phyloP scores from a whole-genome alignment of 1,284 basidiomycete genomes.

The Ustilago lituana region DNA sequence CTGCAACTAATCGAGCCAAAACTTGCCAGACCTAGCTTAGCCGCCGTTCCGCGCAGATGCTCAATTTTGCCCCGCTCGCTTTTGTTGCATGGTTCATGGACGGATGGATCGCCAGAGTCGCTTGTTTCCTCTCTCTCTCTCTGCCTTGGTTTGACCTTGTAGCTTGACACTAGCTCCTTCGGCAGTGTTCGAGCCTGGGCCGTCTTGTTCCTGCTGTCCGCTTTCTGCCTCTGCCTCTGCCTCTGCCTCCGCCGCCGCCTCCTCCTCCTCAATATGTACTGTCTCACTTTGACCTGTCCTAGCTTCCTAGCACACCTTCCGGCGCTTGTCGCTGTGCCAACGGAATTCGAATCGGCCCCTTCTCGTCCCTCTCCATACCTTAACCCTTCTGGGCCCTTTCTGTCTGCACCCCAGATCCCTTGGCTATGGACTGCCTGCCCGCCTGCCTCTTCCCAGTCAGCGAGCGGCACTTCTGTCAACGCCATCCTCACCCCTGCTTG shows the following conservation, averaged over 20 bases:
- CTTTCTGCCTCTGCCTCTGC: background rate
- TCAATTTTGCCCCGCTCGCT: conserved; percentile 4
- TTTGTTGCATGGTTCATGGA: background rate
- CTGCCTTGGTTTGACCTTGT: too few relatives aligned
- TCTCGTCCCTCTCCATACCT: background rate
- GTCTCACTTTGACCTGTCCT: background rate
- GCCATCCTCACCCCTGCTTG: conserved; percentile 6
- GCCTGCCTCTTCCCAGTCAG: conserved; percentile 1
- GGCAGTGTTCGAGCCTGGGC: too few relatives aligned
- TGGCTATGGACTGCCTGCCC: too few relatives aligned
- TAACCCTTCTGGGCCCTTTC: background rate
- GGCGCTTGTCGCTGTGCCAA: background rate
- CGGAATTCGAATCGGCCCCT: conserved; percentile 7
- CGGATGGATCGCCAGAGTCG: too few relatives aligned
- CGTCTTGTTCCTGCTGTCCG: background rate
- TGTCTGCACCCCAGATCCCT: conserved; percentile 17
- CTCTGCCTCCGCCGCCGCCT: too few relatives aligned
- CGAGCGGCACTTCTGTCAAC: too few relatives aligned
- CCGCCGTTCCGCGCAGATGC: too few relatives aligned
- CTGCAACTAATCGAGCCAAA: background rate
- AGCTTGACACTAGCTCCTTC: too few relatives aligned
- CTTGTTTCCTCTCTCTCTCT: too few relatives aligned
- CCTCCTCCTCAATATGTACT: background rate
- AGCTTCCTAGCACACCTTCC: too few relatives aligned
- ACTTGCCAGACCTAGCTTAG: too few relatives aligned